Evolutionary conservation across 352 stramenopile genomes (phyloP).

Genomic region (Globisporangium paddicum): DNA sequence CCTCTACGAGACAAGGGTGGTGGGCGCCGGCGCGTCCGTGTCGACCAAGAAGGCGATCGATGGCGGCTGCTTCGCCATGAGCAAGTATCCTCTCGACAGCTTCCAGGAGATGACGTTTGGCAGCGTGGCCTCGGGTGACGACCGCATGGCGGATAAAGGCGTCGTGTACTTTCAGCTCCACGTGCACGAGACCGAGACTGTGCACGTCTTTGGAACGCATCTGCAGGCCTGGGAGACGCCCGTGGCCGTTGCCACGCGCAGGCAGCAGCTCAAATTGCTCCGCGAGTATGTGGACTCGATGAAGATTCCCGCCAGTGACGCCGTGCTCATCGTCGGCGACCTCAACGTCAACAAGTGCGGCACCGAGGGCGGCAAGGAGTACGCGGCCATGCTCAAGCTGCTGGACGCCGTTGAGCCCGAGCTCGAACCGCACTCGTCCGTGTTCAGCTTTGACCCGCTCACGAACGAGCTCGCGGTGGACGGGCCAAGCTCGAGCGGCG

Average conservation of each 20-base stretch:
- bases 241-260: conserved; percentile 30
- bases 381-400: conserved; percentile 40
- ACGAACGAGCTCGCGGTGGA: conserved; percentile 56
- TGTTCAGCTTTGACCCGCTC: conserved; percentile 59
- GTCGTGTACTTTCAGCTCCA: conserved; percentile 55
- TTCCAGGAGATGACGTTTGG: conserved; percentile 62
- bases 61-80: conserved; percentile 67
- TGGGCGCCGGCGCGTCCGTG: conserved; percentile 39
- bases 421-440: conserved; percentile 22
- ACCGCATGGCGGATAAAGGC: conserved; percentile 64
- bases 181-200: conserved; percentile 22
- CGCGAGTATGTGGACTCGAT: conserved; percentile 46
- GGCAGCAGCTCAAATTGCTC: conserved; percentile 37
- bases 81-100: conserved; percentile 46
- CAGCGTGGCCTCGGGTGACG: conserved; percentile 41
- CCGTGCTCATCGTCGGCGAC: conserved; percentile 52
- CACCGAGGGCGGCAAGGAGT: conserved; percentile 21
- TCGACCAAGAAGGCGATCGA: conserved; percentile 59
- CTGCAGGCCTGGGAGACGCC: conserved; percentile 63
- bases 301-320: conserved; percentile 35
- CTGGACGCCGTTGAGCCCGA: conserved; percentile 32
- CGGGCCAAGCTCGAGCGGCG: conserved; percentile 51
- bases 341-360: conserved; percentile 54
- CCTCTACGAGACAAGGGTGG: conserved; percentile 64
- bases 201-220: conserved; percentile 64